Percentiles rank a stretch among this genome's conserved stretches.
Evolutionary conservation across 208 protist species (phyloP).

Genomic region (Herpetomonas samuelpessoai): DNA sequence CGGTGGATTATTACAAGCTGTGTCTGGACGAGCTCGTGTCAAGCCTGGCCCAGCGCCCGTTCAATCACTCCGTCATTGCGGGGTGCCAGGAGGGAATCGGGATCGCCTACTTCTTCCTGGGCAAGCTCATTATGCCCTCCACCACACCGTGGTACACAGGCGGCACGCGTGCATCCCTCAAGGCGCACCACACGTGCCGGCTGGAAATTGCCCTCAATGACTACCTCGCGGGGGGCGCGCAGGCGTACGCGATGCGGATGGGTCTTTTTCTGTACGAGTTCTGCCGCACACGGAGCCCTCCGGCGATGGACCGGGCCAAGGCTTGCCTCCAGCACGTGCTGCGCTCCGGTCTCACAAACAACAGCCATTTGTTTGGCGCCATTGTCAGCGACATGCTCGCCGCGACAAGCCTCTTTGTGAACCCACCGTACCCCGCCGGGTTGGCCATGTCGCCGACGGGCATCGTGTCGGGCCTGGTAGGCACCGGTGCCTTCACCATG

Average conservation of each 20-base stretch:
- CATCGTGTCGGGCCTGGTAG: not conserved
- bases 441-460: conserved; percentile 24
- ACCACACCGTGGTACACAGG: conserved; percentile 49
- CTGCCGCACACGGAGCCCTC: conserved; percentile 55
- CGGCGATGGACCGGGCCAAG: conserved; percentile 39
- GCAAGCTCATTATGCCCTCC: conserved; percentile 44
- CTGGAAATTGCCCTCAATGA: conserved; percentile 69
- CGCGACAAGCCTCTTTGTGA: conserved; percentile 44
- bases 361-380: conserved; percentile 37
- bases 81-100: conserved; percentile 74
- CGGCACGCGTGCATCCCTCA: conserved; percentile 26
- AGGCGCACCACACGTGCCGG: conserved; percentile 34
- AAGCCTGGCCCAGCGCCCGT: conserved; percentile 50
- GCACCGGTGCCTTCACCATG: conserved; percentile 12
- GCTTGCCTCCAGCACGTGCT: conserved; percentile 47
- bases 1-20: conserved; percentile 63
- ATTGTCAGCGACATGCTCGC: conserved; percentile 67
- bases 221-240: conserved; percentile 42
- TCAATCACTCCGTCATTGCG: conserved; percentile 67
- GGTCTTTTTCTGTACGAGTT: conserved; percentile 67
- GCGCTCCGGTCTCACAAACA: conserved; percentile 28
- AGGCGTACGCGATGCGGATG: conserved; percentile 48
- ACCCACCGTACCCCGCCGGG: conserved; percentile 62
- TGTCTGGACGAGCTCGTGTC: conserved; percentile 70
- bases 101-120: conserved; percentile 48